These are phyloP conservation scores for Chlamydomonas sphaeroides DNA, from an alignment of 139 green algal species.

Conservation along the genomic window DNA sequence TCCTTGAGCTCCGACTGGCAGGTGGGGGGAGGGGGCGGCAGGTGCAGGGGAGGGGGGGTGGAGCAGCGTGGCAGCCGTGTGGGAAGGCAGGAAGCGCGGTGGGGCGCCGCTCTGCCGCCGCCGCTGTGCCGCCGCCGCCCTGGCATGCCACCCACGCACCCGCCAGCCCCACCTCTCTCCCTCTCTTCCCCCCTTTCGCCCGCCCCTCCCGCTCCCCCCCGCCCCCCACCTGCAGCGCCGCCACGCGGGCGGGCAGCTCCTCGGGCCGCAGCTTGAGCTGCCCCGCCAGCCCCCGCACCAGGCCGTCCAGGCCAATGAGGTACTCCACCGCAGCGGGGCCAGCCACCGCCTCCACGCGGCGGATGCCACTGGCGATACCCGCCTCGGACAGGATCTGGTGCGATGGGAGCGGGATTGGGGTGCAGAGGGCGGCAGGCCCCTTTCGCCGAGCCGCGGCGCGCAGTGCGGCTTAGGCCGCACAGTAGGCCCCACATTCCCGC, in stretches of 20 bases:
- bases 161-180: slow-evolving; percentile 37
- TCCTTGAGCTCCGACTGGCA: slow-evolving; percentile 72
- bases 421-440: too few species aligned
- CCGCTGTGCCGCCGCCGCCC: not conserved
- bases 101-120: not conserved
- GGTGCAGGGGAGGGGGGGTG: too few species aligned
- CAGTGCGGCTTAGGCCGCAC: too few species aligned
- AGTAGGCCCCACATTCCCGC: too few species aligned
- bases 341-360: slow-evolving; percentile 90
- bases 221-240: slow-evolving; percentile 43
- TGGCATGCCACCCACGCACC: not conserved
- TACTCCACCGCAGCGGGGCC: slow-evolving; percentile 83
- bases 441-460: too few species aligned
- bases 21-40: not conserved
- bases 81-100: too few species aligned
- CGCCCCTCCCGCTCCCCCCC: not conserved
- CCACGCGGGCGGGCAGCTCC: slow-evolving; percentile 66
- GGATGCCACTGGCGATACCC: slow-evolving; percentile 88
- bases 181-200: too few species aligned
- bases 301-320: slow-evolving; percentile 66
- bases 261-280: slow-evolving; percentile 63
- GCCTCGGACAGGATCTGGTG: slow-evolving; percentile 76
- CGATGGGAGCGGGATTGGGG: too few species aligned
- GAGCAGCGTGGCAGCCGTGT: too few species aligned
- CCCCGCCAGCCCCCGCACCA: slow-evolving; percentile 68